Evolutionary conservation across 2,329 filamentous ascomycete genomes (phyloP).

Genomic region (Verticillium albo-atrum): DNA sequence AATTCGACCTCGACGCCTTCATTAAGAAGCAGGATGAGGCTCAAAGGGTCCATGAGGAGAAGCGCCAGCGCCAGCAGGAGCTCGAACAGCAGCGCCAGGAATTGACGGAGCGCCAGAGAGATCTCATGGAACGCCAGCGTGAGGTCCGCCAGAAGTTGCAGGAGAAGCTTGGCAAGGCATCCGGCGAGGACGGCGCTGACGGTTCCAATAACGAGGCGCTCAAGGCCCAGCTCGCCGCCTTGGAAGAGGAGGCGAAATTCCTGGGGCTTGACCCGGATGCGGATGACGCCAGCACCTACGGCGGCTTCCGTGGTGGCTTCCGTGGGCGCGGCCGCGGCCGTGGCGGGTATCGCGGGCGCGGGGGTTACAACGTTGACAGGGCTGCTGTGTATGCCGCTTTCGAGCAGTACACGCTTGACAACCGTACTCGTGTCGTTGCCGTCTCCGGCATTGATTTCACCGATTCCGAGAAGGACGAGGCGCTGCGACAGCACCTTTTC

Average conservation of each 20-base stretch:
- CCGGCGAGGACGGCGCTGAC: conserved; percentile 19
- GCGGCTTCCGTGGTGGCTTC: conserved; percentile 26
- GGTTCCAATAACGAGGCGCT: conserved; percentile 52
- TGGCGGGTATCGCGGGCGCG: conserved; percentile 31
- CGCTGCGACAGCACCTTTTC: conserved; percentile 65
- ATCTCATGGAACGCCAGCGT: conserved; percentile 57
- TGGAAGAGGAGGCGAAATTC: conserved; percentile 67
- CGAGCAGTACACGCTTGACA: conserved; percentile 67
- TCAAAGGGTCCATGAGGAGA: conserved; percentile 65
- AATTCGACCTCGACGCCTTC: conserved; percentile 68
- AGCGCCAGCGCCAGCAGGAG: conserved; percentile 57
- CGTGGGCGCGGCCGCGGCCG: conserved; percentile 36
- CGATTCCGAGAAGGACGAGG: conserved; percentile 59
- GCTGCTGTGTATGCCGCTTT: conserved; percentile 51
- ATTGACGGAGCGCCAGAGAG: conserved; percentile 59
- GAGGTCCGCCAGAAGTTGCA: conserved; percentile 60
- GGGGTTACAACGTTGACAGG: conserved; percentile 23
- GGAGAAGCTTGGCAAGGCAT: conserved; percentile 42
- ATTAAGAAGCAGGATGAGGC: conserved; percentile 65
- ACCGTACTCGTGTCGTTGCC: conserved; percentile 65
- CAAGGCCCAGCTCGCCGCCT: conserved; percentile 66
- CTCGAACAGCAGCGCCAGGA: conserved; percentile 59
- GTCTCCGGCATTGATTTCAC: conserved; percentile 62
- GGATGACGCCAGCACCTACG: conserved; percentile 19
- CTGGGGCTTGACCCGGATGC: conserved; percentile 62